Percentiles rank a stretch among this genome's conserved stretches.
These are phyloP conservation scores for Luvunga scandens DNA, from an alignment of 345 rosid species.

Conservation along the genomic window DNA sequence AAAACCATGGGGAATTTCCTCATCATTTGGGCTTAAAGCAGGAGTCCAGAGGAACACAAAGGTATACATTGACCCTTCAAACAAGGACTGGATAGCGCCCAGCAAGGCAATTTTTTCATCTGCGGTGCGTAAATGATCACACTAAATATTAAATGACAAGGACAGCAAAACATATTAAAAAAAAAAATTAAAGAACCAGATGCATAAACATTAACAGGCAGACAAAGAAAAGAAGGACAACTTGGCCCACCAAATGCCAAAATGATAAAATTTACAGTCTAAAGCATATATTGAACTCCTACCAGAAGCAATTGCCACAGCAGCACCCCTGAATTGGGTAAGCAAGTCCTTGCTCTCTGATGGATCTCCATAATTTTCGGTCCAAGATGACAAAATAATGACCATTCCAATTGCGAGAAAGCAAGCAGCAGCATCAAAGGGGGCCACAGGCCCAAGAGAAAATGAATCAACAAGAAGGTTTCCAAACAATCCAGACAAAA, in stretches of 20 bases:
- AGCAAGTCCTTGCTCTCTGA: slow-evolving; percentile 90
- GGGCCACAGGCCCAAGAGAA: slow-evolving; percentile 95
- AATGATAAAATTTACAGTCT: slow-evolving; percentile 1
- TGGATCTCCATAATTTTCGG: slow-evolving; percentile 86
- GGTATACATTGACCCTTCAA: slow-evolving; percentile 99
- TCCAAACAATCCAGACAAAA: slow-evolving; percentile 79
- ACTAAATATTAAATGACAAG: neutral
- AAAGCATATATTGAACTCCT: slow-evolving; percentile 19
- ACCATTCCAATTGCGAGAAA: slow-evolving; percentile 94
- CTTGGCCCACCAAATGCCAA: slow-evolving; percentile 8
- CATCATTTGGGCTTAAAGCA: slow-evolving; percentile 82
- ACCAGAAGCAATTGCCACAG: slow-evolving; percentile 95
- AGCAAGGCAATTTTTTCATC: slow-evolving; percentile 94
- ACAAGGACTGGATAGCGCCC: slow-evolving; percentile 95
- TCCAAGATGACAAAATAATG: slow-evolving; percentile 74
- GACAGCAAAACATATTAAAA: neutral
- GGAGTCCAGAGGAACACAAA: slow-evolving; percentile 99
- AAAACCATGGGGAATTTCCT: slow-evolving; percentile 95
- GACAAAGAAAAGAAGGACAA: slow-evolving; percentile 2
- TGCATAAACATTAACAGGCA: neutral
- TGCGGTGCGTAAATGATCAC: slow-evolving; percentile 26
- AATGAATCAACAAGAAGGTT: slow-evolving; percentile 76
- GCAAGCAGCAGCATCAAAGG: slow-evolving; percentile 94
- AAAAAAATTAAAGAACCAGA: neutral
- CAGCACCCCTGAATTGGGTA: slow-evolving; percentile 89